Evolutionary conservation across 1,284 basidiomycete species (phyloP).

Genomic region (Ceratobasidium sp.): DNA sequence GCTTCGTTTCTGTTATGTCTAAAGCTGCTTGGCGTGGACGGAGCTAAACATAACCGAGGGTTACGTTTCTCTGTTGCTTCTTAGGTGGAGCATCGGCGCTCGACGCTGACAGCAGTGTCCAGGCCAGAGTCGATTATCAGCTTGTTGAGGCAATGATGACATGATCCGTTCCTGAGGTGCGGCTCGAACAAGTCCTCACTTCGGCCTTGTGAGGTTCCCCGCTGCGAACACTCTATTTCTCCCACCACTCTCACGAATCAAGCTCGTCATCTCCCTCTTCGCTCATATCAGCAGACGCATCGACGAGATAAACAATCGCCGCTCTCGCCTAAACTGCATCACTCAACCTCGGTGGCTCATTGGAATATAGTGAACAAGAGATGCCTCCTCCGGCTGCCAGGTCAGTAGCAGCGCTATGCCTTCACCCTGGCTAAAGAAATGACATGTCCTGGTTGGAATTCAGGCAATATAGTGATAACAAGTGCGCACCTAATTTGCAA

Average conservation of each 20-base stretch:
- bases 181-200: not conserved
- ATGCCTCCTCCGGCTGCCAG: too few species aligned
- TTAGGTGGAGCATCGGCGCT: not conserved
- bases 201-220: not conserved
- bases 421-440: too few species aligned
- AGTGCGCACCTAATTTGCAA: not conserved
- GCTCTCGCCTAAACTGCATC: too few species aligned
- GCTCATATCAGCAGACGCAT: too few species aligned
- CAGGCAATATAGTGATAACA: not conserved
- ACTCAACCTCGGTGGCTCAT: too few species aligned
- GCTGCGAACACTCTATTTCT: not conserved
- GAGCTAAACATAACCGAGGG: not conserved
- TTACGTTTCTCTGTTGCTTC: not conserved
- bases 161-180: not conserved
- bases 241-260: not conserved
- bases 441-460: too few species aligned
- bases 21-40: not conserved
- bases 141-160: not conserved
- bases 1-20: too few species aligned
- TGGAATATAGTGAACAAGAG: too few species aligned
- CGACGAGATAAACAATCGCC: too few species aligned
- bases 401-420: too few species aligned
- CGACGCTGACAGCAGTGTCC: not conserved
- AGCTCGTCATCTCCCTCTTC: not conserved
- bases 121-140: not conserved